phyloP scores from a whole-genome alignment of 192 early-diverging fungal species.

The Neocallimastix lanati region DNA sequence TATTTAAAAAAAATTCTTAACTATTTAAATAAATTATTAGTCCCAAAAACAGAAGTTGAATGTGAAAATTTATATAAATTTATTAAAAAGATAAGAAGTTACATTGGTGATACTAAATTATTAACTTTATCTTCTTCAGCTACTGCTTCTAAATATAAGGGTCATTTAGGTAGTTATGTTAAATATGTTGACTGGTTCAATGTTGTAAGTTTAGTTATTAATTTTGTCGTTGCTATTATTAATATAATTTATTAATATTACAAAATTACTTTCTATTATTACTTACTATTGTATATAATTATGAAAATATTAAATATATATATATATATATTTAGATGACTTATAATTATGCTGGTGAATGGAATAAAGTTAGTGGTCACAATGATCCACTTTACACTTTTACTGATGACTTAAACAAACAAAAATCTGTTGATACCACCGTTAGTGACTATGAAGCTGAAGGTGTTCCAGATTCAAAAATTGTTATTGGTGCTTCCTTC shows the following conservation, averaged over 20 bases:
- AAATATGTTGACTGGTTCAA: background rate
- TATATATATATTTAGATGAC: no score
- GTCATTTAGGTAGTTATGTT: background rate
- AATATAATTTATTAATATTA: no score
- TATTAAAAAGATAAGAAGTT: background rate
- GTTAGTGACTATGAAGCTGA: background rate
- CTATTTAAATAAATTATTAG: no score
- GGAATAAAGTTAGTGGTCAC: background rate
- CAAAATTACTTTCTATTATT: no score
- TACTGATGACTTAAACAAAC: background rate
- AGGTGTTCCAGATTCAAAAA: background rate
- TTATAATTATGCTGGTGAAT: background rate
- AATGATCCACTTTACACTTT: background rate
- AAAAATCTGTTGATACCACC: background rate
- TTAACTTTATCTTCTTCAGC: background rate
- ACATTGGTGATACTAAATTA: background rate
- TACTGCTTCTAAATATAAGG: background rate
- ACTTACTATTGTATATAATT: no score
- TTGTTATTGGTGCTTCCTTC: background rate
- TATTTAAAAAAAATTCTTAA: no score
- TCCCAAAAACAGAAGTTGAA: background rate
- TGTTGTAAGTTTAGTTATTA: background rate
- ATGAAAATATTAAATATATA: no score
- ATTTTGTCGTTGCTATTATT: no score
- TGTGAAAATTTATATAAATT: background rate